Conservation (phyloP, 495 filamentous ascomycete species). For the Xylaria castorea region DNA sequence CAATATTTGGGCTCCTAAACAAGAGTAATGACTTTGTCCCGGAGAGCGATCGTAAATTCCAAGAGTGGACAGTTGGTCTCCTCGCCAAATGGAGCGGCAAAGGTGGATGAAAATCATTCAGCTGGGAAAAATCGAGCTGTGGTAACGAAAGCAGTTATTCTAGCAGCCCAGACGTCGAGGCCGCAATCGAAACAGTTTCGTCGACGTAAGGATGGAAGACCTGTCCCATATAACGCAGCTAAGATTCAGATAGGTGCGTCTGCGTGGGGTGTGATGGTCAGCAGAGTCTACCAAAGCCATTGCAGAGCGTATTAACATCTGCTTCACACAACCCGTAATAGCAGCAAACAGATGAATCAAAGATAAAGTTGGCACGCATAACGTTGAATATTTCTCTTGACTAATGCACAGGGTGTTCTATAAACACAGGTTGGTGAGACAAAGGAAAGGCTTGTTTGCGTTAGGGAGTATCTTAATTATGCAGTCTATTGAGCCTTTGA, state of each 20-base stretch:
- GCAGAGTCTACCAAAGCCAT: neutral
- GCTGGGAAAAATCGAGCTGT: neutral
- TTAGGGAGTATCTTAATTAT: conserved; percentile 46
- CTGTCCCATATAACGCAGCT: neutral
- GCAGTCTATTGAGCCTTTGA: conserved; percentile 60
- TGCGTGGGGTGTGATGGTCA: neutral
- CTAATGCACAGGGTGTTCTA: conserved; percentile 49
- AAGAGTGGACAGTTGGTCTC: conserved; percentile 72
- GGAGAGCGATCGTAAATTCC: conserved; percentile 59
- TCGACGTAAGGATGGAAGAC: neutral
- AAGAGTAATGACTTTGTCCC: conserved; percentile 64
- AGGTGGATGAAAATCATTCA: neutral
- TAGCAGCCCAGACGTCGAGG: neutral
- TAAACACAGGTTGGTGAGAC: conserved; percentile 43
- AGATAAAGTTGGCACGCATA: conserved; percentile 13
- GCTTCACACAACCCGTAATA: neutral
- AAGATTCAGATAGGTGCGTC: neutral
- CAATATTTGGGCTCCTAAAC: conserved; percentile 51
- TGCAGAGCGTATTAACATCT: neutral
- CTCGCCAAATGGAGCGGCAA: conserved; percentile 53
- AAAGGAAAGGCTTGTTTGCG: conserved; percentile 53
- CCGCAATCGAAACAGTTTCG: neutral
- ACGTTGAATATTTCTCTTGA: conserved; percentile 39
- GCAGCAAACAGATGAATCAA: neutral
- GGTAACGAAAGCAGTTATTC: neutral